phyloP scores from a whole-genome alignment of 805 yeast genomes.

The Nakazawaea holstii region DNA sequence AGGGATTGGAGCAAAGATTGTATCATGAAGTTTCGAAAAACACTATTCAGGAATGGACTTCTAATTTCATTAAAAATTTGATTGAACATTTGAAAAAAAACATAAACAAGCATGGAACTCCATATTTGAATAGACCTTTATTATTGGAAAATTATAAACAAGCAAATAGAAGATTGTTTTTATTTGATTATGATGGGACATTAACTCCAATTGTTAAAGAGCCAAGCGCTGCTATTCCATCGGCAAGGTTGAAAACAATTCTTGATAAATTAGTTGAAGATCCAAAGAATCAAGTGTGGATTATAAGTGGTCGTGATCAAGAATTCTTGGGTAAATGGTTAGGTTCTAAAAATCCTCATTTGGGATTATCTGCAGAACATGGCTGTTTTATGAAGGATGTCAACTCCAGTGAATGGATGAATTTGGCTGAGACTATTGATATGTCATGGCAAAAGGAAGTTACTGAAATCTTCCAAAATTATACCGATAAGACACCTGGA shows the following conservation, averaged over 20 bases:
- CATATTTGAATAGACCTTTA: conserved; percentile 72
- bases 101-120: conserved; percentile 57
- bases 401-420: conserved; percentile 68
- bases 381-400: conserved; percentile 89
- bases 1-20: conserved; percentile 43
- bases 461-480: conserved; percentile 62
- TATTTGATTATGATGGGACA: conserved; percentile 97
- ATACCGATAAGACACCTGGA: conserved; percentile 89
- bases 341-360: conserved; percentile 52
- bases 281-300: conserved; percentile 85
- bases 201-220: conserved; percentile 93
- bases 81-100: conserved; percentile 32
- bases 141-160: conserved; percentile 52
- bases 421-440: conserved; percentile 74
- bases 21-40: conserved; percentile 60
- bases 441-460: conserved; percentile 95
- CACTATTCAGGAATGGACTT: conserved; percentile 80
- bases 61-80: conserved; percentile 48
- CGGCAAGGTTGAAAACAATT: conserved; percentile 59
- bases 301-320: conserved; percentile 94
- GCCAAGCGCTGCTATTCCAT: conserved; percentile 98
- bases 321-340: conserved; percentile 83
- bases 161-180: conserved; percentile 67
- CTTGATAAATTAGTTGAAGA: conserved; percentile 61
- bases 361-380: conserved; percentile 94